Base-by-base conservation (phyloP, 257 asterid genomes). In the Solanum etuberosum region DNA sequence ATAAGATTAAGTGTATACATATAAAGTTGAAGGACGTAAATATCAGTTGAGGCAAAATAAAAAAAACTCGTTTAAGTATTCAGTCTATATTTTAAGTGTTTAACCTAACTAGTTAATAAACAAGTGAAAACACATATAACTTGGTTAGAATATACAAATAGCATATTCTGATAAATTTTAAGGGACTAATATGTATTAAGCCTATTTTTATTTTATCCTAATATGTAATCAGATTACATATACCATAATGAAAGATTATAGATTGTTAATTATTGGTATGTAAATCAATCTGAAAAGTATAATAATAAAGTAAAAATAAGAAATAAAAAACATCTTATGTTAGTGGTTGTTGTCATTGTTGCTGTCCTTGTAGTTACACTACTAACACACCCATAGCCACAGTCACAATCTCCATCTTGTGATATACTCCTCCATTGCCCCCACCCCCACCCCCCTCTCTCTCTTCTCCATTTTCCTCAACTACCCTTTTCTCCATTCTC, bases 401-500 rank as follows among this genome's bases (percentile, higher is more conserved):
- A 21, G 85, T 81, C 85, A 7, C 76, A 83, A 35, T 83, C 77
- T 27, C 18, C 86, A 61, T 63, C 57, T 63, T 63, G 37, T 57
- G 67, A 83, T 35, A 34, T 83, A 35, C 86, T 63, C 86, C 37
- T 59, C 86, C 86, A 54, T 37, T 9, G 5, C 27, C 40, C 85
- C n/a, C 20, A 2, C 5, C 54, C 84, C 57, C 1, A 16, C 25
- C 65, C 87, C 87, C 29, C 87, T 27, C 16, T 27, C 93, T 91
- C 84, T 91, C 23, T 74, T 83, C 88, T 43, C 90, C 87, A 89
- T 93, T 91, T 71, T 93, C 97, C 92, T 90, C 95, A 93, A 92
- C 95, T 89, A 92, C 95, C 95, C 96, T 93, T 92, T 80, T 32
- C 90, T 57, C 68, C 40, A 61, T 72, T 80, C 80, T 88, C 85